A percentile compares a stretch with the other conserved stretches of the same genome.
Evolutionary conservation across 78 protist genomes (phyloP).

Genomic region (Bigelowiella natans): DNA sequence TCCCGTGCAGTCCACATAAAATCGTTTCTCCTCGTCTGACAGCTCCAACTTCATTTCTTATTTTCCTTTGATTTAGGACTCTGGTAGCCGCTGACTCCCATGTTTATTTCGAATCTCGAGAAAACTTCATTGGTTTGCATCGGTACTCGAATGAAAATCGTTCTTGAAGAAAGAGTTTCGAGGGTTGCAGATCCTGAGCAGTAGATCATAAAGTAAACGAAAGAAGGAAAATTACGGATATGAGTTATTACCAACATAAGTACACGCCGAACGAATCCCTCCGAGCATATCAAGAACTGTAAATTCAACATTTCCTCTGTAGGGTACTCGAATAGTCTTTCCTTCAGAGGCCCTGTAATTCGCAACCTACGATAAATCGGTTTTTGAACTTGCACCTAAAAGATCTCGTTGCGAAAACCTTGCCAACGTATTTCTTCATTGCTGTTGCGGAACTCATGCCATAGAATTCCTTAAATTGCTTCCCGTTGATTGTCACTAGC

Average conservation of each 20-base stretch:
- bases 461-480: conserved; percentile 36
- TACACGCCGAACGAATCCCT: conserved; percentile 49
- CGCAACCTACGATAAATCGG: conserved; percentile 35
- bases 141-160: background rate
- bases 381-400: conserved; percentile 5
- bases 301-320: conserved; percentile 27
- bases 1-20: too few relatives aligned
- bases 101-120: background rate
- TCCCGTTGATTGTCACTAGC: conserved; percentile 9
- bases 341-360: conserved; percentile 55
- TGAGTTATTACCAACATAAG: conserved; percentile 46
- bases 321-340: conserved; percentile 47
- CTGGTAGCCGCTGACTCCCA: background rate
- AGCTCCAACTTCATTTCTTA: too few relatives aligned
- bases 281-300: conserved; percentile 38
- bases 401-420: background rate
- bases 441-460: conserved; percentile 50
- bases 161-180: background rate
- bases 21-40: too few relatives aligned
- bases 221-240: background rate
- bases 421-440: conserved; percentile 25
- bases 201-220: background rate
- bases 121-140: background rate
- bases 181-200: background rate
- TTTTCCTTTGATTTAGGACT: too few relatives aligned